Evolutionary conservation across 2,329 filamentous ascomycete species (phyloP), one percentile per base, ranked within the genome.

Genomic region (Neonectria neomacrospora): DNA sequence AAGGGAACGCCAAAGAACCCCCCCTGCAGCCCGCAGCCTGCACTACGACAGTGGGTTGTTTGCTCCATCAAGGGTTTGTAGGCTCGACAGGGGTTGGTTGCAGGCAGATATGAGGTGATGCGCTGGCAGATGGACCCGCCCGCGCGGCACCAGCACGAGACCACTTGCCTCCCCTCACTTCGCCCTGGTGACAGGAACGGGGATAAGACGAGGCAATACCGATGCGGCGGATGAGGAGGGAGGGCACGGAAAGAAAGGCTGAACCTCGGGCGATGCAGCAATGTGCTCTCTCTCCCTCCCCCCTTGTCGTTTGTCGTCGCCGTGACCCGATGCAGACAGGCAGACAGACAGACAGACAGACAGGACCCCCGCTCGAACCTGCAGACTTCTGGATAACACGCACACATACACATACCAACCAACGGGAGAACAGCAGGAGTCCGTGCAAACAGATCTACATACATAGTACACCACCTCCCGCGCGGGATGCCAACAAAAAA

Each of bases 1-100:
- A 64, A 67, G 58, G 67, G 68, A 68, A 67, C 66, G 64, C 64
- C 58, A 66, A 63, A 20, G 42, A 18, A 10, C 20, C 42, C 26
- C 47, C 23, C 44, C 44, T 47, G 37, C 37, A n/a, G 34, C 34
- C 34, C 7, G 34, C 14, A 41, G 37, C n/a, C 37, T 41, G 37
- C 37, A 34, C 53, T 42, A 11, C 51, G 41, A 41, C 60, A 42
- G 47, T 61, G 51, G 61, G 45, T 54, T 52, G 18, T 12, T 48
- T 23, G 54, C 42, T 30, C 32, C 3, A 3, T 28, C 37, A 32
- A 23, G 30, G 26, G 42, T n/a, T n/a, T n/a, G n/a, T n/a, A n/a
- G n/a, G n/a, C n/a, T n/a, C n/a, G n/a, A n/a, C n/a, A n/a, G n/a
- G n/a, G n/a, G n/a, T n/a, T 28, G 6, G 28, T 26, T 6, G 23